A percentile compares a stretch with the other conserved stretches of the same genome.
These are phyloP conservation scores for Chaetomium sp. DNA, from an alignment of 2,329 filamentous ascomycete genomes.

Conservation along the genomic window DNA sequence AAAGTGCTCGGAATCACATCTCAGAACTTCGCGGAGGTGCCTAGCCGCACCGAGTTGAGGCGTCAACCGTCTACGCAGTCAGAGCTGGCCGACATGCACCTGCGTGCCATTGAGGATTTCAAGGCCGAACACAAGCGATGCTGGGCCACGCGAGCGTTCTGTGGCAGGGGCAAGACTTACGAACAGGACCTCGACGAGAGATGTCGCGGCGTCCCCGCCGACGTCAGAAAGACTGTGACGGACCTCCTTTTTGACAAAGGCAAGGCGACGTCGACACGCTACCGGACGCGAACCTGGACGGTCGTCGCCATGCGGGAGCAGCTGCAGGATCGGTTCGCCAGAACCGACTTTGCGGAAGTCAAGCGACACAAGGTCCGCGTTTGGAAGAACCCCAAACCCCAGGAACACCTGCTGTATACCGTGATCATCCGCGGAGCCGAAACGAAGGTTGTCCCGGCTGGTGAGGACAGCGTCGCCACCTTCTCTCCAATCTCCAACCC, in stretches of 20 bases:
- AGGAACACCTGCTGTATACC: slow-evolving; percentile 30
- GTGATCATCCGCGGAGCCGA: slow-evolving; percentile 35
- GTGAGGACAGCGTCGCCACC: slow-evolving; percentile 23
- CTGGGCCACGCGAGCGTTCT: slow-evolving; percentile 32
- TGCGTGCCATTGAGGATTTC: slow-evolving; percentile 32
- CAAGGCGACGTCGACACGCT: slow-evolving; percentile 30
- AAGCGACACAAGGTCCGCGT: slow-evolving; percentile 33
- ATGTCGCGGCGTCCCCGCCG: slow-evolving; percentile 30
- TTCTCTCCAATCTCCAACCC: slow-evolving; percentile 31
- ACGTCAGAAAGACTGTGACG: slow-evolving; percentile 30
- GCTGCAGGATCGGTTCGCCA: slow-evolving; percentile 33
- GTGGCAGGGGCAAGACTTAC: slow-evolving; percentile 33
- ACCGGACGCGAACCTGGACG: slow-evolving; percentile 36
- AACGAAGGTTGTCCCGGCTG: slow-evolving; percentile 24
- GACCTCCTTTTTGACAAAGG: slow-evolving; percentile 33
- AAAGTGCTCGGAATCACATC: slow-evolving; percentile 31
- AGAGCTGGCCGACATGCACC: slow-evolving; percentile 34
- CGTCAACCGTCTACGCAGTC: slow-evolving; percentile 31
- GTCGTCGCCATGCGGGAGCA: slow-evolving; percentile 36
- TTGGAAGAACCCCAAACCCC: slow-evolving; percentile 33
- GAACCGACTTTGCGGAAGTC: slow-evolving; percentile 27
- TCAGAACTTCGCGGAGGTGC: slow-evolving; percentile 19
- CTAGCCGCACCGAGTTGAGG: slow-evolving; percentile 4
- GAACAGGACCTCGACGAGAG: slow-evolving; percentile 36
- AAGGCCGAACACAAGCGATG: slow-evolving; percentile 31